Conservation (phyloP, 1,284 basidiomycete species). For the Malassezia caprae region DNA sequence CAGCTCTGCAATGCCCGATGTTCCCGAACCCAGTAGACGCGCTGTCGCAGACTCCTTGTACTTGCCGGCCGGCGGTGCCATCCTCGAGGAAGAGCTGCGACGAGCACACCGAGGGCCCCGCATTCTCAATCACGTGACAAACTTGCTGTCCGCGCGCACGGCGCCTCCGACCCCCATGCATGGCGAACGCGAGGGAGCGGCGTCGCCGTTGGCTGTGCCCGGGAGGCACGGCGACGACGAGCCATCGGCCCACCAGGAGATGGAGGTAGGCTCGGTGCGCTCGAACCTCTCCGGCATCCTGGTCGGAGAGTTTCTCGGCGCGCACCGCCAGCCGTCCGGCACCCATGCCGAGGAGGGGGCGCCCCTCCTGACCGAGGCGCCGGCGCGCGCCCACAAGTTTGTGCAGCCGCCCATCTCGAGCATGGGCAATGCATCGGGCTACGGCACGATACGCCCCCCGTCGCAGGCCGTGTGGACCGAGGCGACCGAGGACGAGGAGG, state of each 20-base stretch:
- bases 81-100: slow-evolving; percentile 1
- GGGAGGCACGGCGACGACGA: neutral
- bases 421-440: slow-evolving; percentile 13
- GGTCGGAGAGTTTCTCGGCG: slow-evolving; percentile 12
- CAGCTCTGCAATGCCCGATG: slow-evolving; percentile 78
- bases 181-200: neutral
- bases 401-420: slow-evolving; percentile 8
- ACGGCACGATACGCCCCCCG: slow-evolving; percentile 5
- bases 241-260: neutral
- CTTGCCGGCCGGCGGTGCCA: slow-evolving; percentile 38
- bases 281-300: slow-evolving; percentile 10
- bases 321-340: slow-evolving; percentile 1
- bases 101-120: neutral
- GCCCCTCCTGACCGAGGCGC: neutral
- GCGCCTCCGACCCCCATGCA: neutral
- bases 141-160: neutral
- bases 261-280: slow-evolving; percentile 2
- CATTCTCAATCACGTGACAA: neutral
- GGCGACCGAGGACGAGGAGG: neutral
- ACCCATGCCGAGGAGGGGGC: neutral
- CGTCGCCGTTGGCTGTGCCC: neutral
- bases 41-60: slow-evolving; percentile 70
- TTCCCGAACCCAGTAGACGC: slow-evolving; percentile 73
- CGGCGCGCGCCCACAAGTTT: neutral
- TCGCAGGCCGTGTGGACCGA: neutral